phyloP scores from a whole-genome alignment of 371 early-diverging fungal species.

The Mortierella sp. region DNA sequence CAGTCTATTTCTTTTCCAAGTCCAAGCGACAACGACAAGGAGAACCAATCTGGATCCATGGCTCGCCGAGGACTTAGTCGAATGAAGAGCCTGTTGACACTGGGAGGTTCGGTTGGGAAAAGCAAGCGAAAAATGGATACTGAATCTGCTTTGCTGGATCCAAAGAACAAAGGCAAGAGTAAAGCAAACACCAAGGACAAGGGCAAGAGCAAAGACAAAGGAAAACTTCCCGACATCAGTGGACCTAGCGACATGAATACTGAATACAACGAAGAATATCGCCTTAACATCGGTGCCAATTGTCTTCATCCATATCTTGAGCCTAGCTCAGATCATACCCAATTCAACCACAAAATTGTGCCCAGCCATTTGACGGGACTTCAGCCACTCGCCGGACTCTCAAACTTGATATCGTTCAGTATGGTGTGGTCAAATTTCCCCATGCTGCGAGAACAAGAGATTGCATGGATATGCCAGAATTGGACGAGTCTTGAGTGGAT shows the following conservation, averaged over 20 bases:
- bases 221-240: background rate
- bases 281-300: background rate
- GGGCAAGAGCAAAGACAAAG: slow-evolving; percentile 11
- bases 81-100: slow-evolving; percentile 13
- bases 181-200: slow-evolving; percentile 4
- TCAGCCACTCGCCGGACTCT: slow-evolving; percentile 19
- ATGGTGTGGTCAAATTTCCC: slow-evolving; percentile 36
- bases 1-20: background rate
- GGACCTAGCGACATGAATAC: background rate
- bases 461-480: slow-evolving; percentile 33
- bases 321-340: background rate
- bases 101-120: slow-evolving; percentile 4
- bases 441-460: slow-evolving; percentile 22
- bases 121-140: background rate
- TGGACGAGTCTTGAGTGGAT: slow-evolving; percentile 33
- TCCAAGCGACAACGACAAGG: background rate
- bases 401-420: slow-evolving; percentile 18
- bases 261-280: background rate
- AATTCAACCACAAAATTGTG: slow-evolving; percentile 8
- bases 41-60: background rate
- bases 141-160: background rate
- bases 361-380: slow-evolving; percentile 17
- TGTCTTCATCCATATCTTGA: background rate
- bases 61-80: slow-evolving; percentile 2
- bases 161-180: slow-evolving; percentile 8